These are phyloP conservation scores for Nicotiana attenuata DNA, from an alignment of 257 asterid species.

Conservation along the genomic window DNA sequence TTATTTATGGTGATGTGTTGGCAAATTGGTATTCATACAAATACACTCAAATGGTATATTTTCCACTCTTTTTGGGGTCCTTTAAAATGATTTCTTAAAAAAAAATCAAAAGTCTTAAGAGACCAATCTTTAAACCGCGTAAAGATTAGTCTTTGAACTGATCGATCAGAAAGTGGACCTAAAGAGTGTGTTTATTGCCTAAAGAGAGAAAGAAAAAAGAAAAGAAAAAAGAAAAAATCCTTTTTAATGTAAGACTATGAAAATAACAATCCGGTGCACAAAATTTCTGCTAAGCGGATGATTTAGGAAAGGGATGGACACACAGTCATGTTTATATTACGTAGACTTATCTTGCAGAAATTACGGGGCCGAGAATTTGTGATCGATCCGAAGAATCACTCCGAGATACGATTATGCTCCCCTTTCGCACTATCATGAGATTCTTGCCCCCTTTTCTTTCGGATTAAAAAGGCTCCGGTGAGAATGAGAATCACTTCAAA, in stretches of 20 bases:
- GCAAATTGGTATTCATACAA: neutral
- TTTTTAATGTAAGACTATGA: neutral
- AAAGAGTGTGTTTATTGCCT: neutral
- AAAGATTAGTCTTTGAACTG: neutral
- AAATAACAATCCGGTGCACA: neutral
- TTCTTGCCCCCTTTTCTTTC: no score
- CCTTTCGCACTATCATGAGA: no score
- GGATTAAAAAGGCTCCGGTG: no score
- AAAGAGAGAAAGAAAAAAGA: no score
- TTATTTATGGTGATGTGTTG: conserved; percentile 9
- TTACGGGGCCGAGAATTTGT: no score
- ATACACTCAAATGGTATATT: neutral
- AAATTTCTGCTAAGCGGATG: neutral
- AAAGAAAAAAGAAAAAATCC: no score
- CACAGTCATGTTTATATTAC: no score
- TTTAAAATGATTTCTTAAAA: neutral
- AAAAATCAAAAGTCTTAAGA: neutral
- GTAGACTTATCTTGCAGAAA: neutral
- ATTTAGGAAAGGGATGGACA: rapidly evolving
- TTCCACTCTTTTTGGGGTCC: neutral
- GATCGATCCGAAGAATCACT: no score
- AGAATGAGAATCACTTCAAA: no score
- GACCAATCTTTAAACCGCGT: neutral
- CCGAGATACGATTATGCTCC: no score
- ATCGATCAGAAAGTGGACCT: neutral